These are phyloP conservation scores for Silene uniflora DNA, from an alignment of 148 eudicot genomes.

Conservation along the genomic window DNA sequence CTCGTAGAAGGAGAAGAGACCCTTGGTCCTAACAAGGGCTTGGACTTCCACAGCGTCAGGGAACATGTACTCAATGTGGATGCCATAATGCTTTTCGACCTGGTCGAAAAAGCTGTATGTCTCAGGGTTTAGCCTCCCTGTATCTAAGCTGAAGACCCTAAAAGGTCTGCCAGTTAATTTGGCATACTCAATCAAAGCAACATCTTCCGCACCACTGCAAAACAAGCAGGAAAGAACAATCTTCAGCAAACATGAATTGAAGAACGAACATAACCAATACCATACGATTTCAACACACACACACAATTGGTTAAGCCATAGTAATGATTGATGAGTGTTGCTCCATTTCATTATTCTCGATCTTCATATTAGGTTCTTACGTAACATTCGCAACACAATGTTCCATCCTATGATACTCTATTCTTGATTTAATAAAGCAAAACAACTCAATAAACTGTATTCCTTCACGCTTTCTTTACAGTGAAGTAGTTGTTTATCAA, in stretches of 20 bases:
- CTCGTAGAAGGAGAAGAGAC: slow-evolving; percentile 84
- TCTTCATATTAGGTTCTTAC: no score
- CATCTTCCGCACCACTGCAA: slow-evolving; percentile 97
- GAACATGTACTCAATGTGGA: slow-evolving; percentile 88
- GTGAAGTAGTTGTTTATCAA: no score
- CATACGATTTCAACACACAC: no score
- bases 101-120: slow-evolving; percentile 70
- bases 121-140: slow-evolving; percentile 82
- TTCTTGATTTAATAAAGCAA: no score
- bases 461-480: no score
- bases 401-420: no score
- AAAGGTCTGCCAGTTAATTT: slow-evolving; percentile 79
- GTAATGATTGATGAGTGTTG: no score
- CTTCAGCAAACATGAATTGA: slow-evolving; percentile 1
- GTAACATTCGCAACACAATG: no score
- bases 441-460: no score
- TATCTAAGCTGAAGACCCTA: slow-evolving; percentile 85
- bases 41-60: slow-evolving; percentile 89
- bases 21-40: slow-evolving; percentile 73
- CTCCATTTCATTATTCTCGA: no score
- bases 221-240: not conserved
- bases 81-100: slow-evolving; percentile 67
- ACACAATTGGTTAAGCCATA: no score
- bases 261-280: not conserved
- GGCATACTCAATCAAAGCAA: slow-evolving; percentile 92